phyloP scores from a whole-genome alignment of 148 eudicot genomes.

The Rhododendron griersonianum region DNA sequence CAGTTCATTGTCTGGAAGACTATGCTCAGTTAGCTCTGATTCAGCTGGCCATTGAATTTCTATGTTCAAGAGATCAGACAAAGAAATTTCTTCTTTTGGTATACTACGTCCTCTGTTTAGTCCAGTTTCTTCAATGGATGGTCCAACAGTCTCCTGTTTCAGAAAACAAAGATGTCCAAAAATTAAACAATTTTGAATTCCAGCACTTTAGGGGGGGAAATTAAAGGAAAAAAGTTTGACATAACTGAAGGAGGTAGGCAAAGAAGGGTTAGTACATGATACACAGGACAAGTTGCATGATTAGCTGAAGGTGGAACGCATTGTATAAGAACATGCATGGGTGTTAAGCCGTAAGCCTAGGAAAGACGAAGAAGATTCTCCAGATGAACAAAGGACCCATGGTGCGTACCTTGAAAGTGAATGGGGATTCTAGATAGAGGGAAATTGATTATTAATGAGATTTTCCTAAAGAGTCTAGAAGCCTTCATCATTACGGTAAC shows the following conservation, averaged over 20 bases:
- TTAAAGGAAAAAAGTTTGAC: not conserved
- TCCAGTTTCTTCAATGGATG: constrained; percentile 30
- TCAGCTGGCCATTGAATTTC: constrained; percentile 68
- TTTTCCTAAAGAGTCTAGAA: not conserved
- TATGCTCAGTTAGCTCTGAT: constrained; percentile 33
- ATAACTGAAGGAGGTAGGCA: not conserved
- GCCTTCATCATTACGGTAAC: not conserved
- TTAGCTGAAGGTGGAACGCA: not conserved
- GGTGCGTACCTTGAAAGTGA: not conserved
- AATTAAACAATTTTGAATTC: not conserved
- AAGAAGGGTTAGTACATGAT: not conserved
- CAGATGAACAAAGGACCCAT: not conserved
- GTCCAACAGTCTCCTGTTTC: constrained; percentile 66
- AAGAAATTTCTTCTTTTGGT: constrained; percentile 29
- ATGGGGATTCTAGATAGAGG: not conserved
- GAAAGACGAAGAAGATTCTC: not conserved
- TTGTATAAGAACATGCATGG: not conserved
- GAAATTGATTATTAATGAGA: not conserved
- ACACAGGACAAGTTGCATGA: not conserved
- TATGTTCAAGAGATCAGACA: constrained; percentile 65
- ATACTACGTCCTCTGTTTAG: constrained; percentile 39
- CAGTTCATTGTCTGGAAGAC: constrained; percentile 19
- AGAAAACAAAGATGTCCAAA: constrained; percentile 8
- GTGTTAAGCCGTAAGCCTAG: not conserved
- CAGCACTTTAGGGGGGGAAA: not conserved